Percentiles rank a stretch among this genome's conserved stretches.
Evolutionary conservation across 257 asterid genomes (phyloP).

Genomic region (Cinchona pubescens): DNA sequence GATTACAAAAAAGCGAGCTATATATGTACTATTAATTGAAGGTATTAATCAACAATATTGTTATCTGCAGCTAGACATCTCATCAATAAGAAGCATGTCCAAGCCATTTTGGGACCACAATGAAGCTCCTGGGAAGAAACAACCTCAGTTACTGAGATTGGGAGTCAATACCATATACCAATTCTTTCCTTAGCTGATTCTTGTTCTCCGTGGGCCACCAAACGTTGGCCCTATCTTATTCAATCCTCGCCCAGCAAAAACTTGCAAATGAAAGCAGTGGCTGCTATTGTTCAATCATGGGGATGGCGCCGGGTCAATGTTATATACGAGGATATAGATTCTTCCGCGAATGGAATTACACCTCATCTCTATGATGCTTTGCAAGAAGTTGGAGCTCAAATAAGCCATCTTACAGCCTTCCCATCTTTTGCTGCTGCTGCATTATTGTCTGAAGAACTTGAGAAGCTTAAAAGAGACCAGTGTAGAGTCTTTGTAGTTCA

Average conservation of each 20-base stretch:
- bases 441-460: conserved; percentile 23
- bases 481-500: conserved; percentile 43
- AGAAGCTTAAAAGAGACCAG: conserved; percentile 23
- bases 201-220: conserved; percentile 29
- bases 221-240: conserved; percentile 32
- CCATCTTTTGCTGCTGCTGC: conserved; percentile 13
- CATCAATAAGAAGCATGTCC: too few relatives aligned
- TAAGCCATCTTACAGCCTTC: conserved; percentile 24
- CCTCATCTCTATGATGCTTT: conserved; percentile 33
- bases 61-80: too few relatives aligned
- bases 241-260: conserved; percentile 33
- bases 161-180: conserved; percentile 16
- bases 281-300: conserved; percentile 26
- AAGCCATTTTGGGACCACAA: too few relatives aligned
- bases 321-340: conserved; percentile 37
- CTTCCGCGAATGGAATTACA: conserved; percentile 21
- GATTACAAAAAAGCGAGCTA: too few relatives aligned
- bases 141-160: too few relatives aligned
- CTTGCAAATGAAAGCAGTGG: conserved; percentile 31
- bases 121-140: too few relatives aligned
- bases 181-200: conserved; percentile 34
- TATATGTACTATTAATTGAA: too few relatives aligned
- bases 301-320: conserved; percentile 39
- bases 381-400: conserved; percentile 23
- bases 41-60: background rate